Base-by-base conservation (phyloP, 169 alveolate species). In the Theileria sp. region DNA sequence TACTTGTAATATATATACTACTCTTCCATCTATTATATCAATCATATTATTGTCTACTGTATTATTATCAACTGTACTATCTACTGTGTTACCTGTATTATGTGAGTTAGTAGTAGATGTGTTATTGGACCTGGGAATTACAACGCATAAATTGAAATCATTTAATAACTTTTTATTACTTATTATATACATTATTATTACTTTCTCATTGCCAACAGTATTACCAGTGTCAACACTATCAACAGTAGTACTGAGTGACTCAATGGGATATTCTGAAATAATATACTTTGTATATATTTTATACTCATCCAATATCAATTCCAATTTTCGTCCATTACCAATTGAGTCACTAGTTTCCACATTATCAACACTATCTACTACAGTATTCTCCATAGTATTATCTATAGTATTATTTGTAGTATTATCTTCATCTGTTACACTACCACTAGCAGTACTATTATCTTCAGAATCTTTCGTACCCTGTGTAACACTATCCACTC, bases 1-100 rank as follows among this genome's bases (percentile, higher is more conserved):
- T 7, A 86, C 36, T 32, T 83, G 89, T 28, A 83, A 1, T n/a
- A 76, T 25, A 72, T 81, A 75, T 0, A 76, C 56, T 19, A 56
- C 21, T 5, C 6, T 56, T n/a, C n/a, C n/a, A n/a, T n/a, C n/a
- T n/a, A n/a, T n/a, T n/a, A n/a, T n/a, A n/a, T n/a, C n/a, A n/a
- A n/a, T n/a, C n/a, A n/a, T n/a, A n/a, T n/a, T n/a, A n/a, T n/a
- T n/a, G n/a, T n/a, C n/a, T n/a, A n/a, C n/a, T n/a, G n/a, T n/a
- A n/a, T n/a, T n/a, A n/a, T n/a, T n/a, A n/a, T n/a, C n/a, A n/a
- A n/a, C n/a, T n/a, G n/a, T n/a, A n/a, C n/a, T n/a, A n/a, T n/a
- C n/a, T n/a, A n/a, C 36, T 3, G 36, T 32, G 36, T 32, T 5
- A 32, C 5, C 36, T 32, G 5, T 32, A 32, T 32, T 32, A 32